Conservation (phyloP, 345 rosid genomes). For the Luvunga scandens region DNA sequence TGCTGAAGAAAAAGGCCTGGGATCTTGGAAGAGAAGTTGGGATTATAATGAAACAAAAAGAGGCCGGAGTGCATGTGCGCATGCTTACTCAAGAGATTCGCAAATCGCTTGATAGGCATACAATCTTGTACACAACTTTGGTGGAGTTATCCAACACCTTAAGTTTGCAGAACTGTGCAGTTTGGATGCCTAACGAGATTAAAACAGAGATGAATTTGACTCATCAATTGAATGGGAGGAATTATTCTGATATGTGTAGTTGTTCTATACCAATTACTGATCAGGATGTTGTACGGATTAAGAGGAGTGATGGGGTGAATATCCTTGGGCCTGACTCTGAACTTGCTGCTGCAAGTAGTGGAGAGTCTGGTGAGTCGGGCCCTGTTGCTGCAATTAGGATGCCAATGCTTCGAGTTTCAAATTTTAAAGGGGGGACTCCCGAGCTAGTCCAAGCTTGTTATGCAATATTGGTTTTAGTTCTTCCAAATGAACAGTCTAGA, state of each 20-base stretch:
- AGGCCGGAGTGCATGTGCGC: slow-evolving; percentile 77
- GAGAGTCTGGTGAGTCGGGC: slow-evolving; percentile 53
- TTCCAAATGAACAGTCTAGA: slow-evolving; percentile 62
- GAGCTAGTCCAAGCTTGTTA: slow-evolving; percentile 66
- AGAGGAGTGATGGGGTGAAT: slow-evolving; percentile 57
- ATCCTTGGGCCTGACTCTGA: slow-evolving; percentile 54
- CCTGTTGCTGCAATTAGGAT: slow-evolving; percentile 87
- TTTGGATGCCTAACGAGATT: slow-evolving; percentile 85
- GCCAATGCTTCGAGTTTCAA: slow-evolving; percentile 90
- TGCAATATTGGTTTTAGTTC: slow-evolving; percentile 79
- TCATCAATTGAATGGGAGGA: slow-evolving; percentile 57
- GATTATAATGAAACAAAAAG: slow-evolving; percentile 78
- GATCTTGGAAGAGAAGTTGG: slow-evolving; percentile 97
- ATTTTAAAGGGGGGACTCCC: slow-evolving; percentile 90
- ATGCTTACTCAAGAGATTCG: slow-evolving; percentile 98
- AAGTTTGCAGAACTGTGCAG: slow-evolving; percentile 81
- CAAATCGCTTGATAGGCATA: slow-evolving; percentile 83
- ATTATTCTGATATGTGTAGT: slow-evolving; percentile 28
- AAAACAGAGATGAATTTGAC: slow-evolving; percentile 70
- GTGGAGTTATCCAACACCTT: slow-evolving; percentile 91
- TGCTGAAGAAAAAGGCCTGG: slow-evolving; percentile 86
- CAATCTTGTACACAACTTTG: slow-evolving; percentile 76
- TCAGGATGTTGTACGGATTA: slow-evolving; percentile 63
- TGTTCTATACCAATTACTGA: slow-evolving; percentile 55
- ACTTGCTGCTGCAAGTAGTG: slow-evolving; percentile 62